These are phyloP conservation scores for Mycena albidolilacea DNA, from an alignment of 768 basidiomycete genomes.

Conservation along the genomic window DNA sequence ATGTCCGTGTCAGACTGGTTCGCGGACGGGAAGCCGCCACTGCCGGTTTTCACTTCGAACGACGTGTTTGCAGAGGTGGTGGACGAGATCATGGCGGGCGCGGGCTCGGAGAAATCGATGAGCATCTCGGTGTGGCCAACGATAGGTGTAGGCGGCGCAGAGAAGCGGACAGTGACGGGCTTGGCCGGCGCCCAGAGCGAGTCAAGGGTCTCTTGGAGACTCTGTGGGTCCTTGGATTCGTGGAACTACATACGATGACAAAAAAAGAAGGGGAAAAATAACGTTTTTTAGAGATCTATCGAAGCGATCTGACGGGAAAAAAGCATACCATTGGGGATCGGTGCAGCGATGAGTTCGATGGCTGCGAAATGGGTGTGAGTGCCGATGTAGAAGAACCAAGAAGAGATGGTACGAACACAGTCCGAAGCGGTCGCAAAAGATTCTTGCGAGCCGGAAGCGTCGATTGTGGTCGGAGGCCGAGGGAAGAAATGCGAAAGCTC, in stretches of 20 bases:
- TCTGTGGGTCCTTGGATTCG: neutral
- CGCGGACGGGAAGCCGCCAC: neutral
- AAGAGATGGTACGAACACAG: slow-evolving; percentile 6
- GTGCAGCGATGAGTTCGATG: slow-evolving; percentile 16
- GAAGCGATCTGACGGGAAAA: neutral
- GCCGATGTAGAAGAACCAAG: neutral
- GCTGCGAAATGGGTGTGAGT: slow-evolving; percentile 1
- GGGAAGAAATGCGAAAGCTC: slow-evolving; percentile 39
- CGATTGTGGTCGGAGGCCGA: slow-evolving; percentile 30
- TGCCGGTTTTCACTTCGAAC: slow-evolving; percentile 19
- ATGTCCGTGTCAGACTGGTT: slow-evolving; percentile 9
- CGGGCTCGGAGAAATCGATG: slow-evolving; percentile 34
- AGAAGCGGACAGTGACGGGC: slow-evolving; percentile 32
- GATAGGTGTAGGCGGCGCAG: slow-evolving; percentile 28
- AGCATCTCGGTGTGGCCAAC: slow-evolving; percentile 15
- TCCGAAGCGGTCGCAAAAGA: slow-evolving; percentile 7
- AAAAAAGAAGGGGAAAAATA: neutral
- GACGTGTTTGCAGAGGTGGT: slow-evolving; percentile 29
- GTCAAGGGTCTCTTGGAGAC: slow-evolving; percentile 36
- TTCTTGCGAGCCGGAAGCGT: slow-evolving; percentile 13
- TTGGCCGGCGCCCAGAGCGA: slow-evolving; percentile 38
- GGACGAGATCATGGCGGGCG: slow-evolving; percentile 8
- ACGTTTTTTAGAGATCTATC: neutral
- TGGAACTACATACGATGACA: slow-evolving; percentile 14
- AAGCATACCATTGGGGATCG: slow-evolving; percentile 19